Base-by-base conservation (phyloP, 192 early-diverging fungal genomes). In the Gonapodya sp. region DNA sequence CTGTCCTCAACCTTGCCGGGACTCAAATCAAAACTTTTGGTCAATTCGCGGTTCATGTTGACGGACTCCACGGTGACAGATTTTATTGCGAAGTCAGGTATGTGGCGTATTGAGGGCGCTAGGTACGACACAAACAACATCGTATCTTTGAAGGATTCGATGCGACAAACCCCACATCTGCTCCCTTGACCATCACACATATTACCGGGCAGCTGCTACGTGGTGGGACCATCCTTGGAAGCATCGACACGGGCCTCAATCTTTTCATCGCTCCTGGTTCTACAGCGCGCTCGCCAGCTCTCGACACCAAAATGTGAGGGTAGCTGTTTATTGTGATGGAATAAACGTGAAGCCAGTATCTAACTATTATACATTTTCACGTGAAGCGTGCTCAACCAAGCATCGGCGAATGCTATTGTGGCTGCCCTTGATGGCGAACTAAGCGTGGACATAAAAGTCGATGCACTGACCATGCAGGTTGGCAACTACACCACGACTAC, bases 1-100 rank as follows among this genome's bases (percentile, higher is more conserved):
- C 73, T 91, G 46, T 80, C 75, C 36, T 80, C 89, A 18, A 82
- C 80, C 33, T 84, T 92, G 73, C 89, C 88, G 64, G 88, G 87
- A 72, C 82, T 87, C 35, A 83, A 83, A 1, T 81, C 86, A 18
- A 79, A 84, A 36, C 83, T 92, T 35, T 80, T 92, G 16, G 72
- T 85, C 46, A 79, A 82, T 8, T 92, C 81, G 83, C 82, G 36
- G 84, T 92, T 35, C 78, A 82, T 18, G 81, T 81, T 35, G 81
- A 87, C 79, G 88, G 88, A 34, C 80, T 84, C 18, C 78, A 78
- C 30, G 88, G 85, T 31, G 84, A 85, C 35, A 73, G 82, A 80
- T 31, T 85, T 84, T 35, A 84, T 92, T 80, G 77, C 86, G 37
- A 85, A 87, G 16, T 82, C 85, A 36, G 87, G 87, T 36, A 80